Evolutionary conservation across 805 yeast species (phyloP), one percentile per base, ranked within the genome.

Genomic region (Maudiozyma turicensis): DNA sequence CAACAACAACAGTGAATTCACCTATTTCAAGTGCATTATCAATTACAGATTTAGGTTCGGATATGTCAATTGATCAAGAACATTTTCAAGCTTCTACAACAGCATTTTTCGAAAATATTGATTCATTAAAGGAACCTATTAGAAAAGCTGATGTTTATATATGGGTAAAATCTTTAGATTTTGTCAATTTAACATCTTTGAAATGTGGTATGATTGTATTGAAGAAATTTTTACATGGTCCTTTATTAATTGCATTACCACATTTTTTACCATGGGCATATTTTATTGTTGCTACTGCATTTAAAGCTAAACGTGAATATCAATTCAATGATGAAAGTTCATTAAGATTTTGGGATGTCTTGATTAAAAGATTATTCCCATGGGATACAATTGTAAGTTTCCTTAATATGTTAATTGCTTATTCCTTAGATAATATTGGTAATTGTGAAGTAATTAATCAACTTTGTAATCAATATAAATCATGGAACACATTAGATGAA

Each of bases 241-340:
- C 95, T 2, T 51, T 71, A 40, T 72, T 78, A 41, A 79, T 82
- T 50, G 80, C 86, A 1, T 73, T 84, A 4, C 82, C 90, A 10
- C 95, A 86, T 69, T 72, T 82, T 3, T 72, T 86, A 43, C 83
- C 88, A 1, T 85, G 91, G 88, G 65, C 84, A 7, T 84, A 86
- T 58, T 87, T 84, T 57, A 65, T 86, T 26, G 69, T 81, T 10
- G 73, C 91, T 0, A 68, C 83, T 31, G 84, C 85, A 2, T 74
- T 78, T 51, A 80, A 83, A 6, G 62, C 74, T 6, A 67, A 71
- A 38, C 34, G 31, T 11, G 31, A 37, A 30, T 47, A 15, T 10
- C 45, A 59, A 41, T 10, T 11, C 37, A 44, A 53, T 13, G 56
- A 54, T 49, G 48, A 47, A 8, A 44, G 48, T 26, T 48, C 54